phyloP scores from a whole-genome alignment of 2,329 filamentous ascomycete species.

The Ophiostoma ulmi region DNA sequence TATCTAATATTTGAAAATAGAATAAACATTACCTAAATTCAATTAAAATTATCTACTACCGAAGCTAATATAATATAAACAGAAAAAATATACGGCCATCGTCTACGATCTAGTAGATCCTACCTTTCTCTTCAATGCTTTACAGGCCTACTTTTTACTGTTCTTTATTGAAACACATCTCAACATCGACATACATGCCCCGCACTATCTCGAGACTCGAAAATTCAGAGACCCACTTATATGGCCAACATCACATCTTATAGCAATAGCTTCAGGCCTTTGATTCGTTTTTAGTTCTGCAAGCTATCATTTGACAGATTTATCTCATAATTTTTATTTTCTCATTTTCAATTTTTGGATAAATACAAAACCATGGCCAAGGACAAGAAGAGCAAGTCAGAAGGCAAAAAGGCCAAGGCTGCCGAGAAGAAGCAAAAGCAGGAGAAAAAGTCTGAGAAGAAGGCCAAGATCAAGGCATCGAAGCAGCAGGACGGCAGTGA shows the following conservation, averaged over 20 bases:
- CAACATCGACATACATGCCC: conserved; percentile 6
- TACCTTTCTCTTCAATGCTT: too few relatives aligned
- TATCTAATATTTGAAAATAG: too few relatives aligned
- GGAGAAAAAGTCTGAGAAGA: conserved; percentile 85
- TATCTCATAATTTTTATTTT: not conserved
- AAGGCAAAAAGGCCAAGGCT: conserved; percentile 44
- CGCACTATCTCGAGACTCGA: not conserved
- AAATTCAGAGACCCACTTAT: conserved; percentile 15
- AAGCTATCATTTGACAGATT: not conserved
- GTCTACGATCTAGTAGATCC: too few relatives aligned
- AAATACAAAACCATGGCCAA: conserved; percentile 39
- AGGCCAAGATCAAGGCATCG: conserved; percentile 68
- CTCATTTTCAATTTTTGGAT: not conserved
- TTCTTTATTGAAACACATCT: too few relatives aligned
- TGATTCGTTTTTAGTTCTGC: not conserved
- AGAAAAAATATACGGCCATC: too few relatives aligned
- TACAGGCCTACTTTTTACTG: too few relatives aligned
- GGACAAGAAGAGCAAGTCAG: conserved; percentile 42
- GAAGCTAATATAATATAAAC: too few relatives aligned
- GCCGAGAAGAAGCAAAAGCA: conserved; percentile 70
- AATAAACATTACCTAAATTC: too few relatives aligned
- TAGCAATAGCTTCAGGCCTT: not conserved
- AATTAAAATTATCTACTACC: too few relatives aligned
- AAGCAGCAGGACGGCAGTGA: conserved; percentile 76
- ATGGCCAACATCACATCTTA: not conserved